These are phyloP conservation scores for Eucalyptus erythrocorys DNA, from an alignment of 345 rosid species.

Conservation along the genomic window DNA sequence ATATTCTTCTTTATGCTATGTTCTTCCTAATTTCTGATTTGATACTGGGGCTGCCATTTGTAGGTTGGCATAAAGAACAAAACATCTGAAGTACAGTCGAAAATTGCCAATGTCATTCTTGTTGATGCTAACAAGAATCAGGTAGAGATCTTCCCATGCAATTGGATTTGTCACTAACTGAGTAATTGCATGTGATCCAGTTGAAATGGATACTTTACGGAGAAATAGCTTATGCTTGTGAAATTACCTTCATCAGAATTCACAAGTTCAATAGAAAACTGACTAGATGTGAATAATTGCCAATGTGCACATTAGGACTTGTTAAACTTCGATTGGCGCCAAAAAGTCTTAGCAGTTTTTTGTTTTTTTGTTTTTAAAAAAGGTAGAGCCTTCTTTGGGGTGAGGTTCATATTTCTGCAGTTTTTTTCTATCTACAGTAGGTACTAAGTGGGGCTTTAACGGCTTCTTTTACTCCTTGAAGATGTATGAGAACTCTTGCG, in stretches of 20 bases:
- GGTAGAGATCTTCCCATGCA: conserved; percentile 18
- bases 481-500: neutral
- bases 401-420: neutral
- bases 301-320: neutral
- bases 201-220: neutral
- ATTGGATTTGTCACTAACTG: neutral
- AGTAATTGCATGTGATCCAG: neutral
- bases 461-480: neutral
- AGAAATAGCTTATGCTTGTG: neutral
- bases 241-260: neutral
- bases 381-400: neutral
- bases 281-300: neutral
- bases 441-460: neutral
- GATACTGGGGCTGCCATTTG: neutral
- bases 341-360: neutral
- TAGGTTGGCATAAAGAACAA: conserved; percentile 94
- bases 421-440: neutral
- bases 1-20: neutral
- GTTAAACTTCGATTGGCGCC: neutral
- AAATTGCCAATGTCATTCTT: conserved; percentile 24
- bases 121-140: conserved; percentile 65
- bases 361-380: neutral
- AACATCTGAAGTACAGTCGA: conserved; percentile 57
- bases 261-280: neutral
- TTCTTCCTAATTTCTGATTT: neutral